phyloP scores from a whole-genome alignment of 2,329 filamentous ascomycete species.

The Cryphonectria japonica region DNA sequence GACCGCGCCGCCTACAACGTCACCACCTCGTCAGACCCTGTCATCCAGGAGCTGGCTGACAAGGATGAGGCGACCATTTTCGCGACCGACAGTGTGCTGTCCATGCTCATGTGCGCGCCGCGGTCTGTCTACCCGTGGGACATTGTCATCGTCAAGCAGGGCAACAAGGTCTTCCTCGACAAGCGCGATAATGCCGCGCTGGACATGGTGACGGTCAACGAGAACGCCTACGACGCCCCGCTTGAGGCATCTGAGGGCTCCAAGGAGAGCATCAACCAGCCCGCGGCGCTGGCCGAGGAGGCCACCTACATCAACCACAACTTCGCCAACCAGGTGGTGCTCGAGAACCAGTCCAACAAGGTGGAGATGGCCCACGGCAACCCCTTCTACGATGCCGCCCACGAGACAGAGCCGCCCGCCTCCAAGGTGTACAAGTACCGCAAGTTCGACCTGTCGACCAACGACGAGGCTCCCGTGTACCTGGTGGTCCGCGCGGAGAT shows the following conservation, averaged over 20 bases:
- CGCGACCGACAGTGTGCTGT: conserved; percentile 94
- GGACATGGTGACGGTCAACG: conserved; percentile 98
- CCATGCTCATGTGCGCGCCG: conserved; percentile 98
- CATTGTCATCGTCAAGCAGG: conserved; percentile 88
- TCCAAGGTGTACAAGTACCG: conserved; percentile 99
- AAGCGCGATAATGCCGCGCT: conserved; percentile 95
- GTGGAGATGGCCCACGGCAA: conserved; percentile 85
- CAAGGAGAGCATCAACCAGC: conserved; percentile 94
- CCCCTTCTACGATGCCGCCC: conserved; percentile 94
- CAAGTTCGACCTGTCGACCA: conserved; percentile 91
- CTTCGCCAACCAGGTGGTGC: conserved; percentile 93
- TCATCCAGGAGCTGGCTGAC: conserved; percentile 96
- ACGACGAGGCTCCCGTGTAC: conserved; percentile 92
- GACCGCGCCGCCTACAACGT: conserved; percentile 98
- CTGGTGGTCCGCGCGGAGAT: conserved; percentile 93
- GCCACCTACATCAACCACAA: conserved; percentile 99
- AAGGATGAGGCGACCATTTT: conserved; percentile 97
- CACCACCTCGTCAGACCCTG: conserved; percentile 91
- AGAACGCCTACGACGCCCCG: conserved; percentile 95
- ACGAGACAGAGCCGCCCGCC: conserved; percentile 91
- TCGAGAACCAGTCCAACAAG: conserved; percentile 78
- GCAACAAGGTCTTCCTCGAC: conserved; percentile 97
- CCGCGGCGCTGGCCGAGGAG: conserved; percentile 89
- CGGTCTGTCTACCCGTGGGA: conserved; percentile 99
- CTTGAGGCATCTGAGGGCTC: conserved; percentile 89